Base-by-base conservation (phyloP, 345 rosid species). In the Pugionium dolabratum region DNA sequence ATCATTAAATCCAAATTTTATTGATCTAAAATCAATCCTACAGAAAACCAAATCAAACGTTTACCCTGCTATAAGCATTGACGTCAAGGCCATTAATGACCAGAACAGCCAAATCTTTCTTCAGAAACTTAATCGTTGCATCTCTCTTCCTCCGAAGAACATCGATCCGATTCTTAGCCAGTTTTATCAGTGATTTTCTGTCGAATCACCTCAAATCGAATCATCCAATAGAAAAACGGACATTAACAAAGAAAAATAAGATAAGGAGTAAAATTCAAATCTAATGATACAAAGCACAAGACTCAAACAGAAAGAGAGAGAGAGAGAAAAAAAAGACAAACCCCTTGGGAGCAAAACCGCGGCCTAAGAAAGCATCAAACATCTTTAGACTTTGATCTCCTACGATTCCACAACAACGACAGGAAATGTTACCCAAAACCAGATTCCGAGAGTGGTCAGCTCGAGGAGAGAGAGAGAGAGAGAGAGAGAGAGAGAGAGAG, bases 31-130 rank as follows among this genome's bases (percentile, higher is more conserved):
- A 18, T 18, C 18, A 18, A 18, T 18, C 18, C 18, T 18, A 4
- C 2, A 37, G 7, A 9, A 6, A 18, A 4, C 9, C 3, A 59
- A 66, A 45, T 34, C 34, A 71, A 63, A 54, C 5, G 11, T 18
- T 37, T 75, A 94, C 99, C 78, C 97, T 80, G 71, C 83, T 91
- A 60, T 66, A 88, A 56, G 96, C 99, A 49, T 88, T 83, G 66
- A 75, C 70, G 39, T 94, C 99, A 29, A 84, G 97, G 11, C 96
- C 97, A 76, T 87, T 85, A 60, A 78, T 69, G 27, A 94, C 79
- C 70, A 94, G 91, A 88, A 88, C 97, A 71, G 95, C 97, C 42
- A 94, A 75, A 49, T 90, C 99, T 72, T 82, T 79, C 87, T 85
- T 94, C 57, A 94, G 60, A 76, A 86, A 88, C 86, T 80, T 94